phyloP scores from a whole-genome alignment of 2,329 filamentous ascomycete genomes.

The Colletotrichum orbiculare region DNA sequence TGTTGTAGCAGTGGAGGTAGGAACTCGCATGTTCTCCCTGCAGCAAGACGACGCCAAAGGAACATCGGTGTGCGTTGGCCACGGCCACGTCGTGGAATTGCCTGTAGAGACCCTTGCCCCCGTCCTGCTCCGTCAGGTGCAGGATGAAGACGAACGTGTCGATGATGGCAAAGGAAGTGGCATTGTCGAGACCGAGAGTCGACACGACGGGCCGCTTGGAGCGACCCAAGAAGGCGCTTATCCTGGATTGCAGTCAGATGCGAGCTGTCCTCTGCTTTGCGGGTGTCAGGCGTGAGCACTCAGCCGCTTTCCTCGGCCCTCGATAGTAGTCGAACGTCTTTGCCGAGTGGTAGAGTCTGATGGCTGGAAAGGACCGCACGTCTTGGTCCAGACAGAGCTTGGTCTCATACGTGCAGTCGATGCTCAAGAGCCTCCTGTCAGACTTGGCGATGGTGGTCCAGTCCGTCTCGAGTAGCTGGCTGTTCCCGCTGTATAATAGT shows the following conservation, averaged over 20 bases:
- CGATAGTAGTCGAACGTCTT: slow-evolving; percentile 52
- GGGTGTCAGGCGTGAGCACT: slow-evolving; percentile 45
- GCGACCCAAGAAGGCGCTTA: slow-evolving; percentile 20
- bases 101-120: slow-evolving; percentile 40
- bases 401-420: slow-evolving; percentile 52
- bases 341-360: slow-evolving; percentile 54
- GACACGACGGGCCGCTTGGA: slow-evolving; percentile 40
- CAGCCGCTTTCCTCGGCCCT: slow-evolving; percentile 51
- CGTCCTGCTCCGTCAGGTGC: slow-evolving; percentile 45
- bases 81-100: slow-evolving; percentile 48
- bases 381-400: slow-evolving; percentile 53
- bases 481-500: slow-evolving; percentile 32
- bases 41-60: slow-evolving; percentile 49
- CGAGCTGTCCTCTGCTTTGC: not conserved
- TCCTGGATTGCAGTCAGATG: not conserved
- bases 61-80: slow-evolving; percentile 52
- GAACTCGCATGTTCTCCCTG: slow-evolving; percentile 26
- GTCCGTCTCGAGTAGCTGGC: slow-evolving; percentile 36
- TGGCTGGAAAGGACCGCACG: slow-evolving; percentile 57
- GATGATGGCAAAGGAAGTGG: slow-evolving; percentile 45
- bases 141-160: slow-evolving; percentile 58
- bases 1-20: slow-evolving; percentile 54
- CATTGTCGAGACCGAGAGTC: slow-evolving; percentile 11
- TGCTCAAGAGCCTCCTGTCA: slow-evolving; percentile 41
- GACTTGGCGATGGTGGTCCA: slow-evolving; percentile 32